Evolutionary conservation across 352 stramenopile genomes (phyloP), one percentile per base, ranked within the genome.

Genomic region (Hyaloperonospora arabidopsidis): DNA sequence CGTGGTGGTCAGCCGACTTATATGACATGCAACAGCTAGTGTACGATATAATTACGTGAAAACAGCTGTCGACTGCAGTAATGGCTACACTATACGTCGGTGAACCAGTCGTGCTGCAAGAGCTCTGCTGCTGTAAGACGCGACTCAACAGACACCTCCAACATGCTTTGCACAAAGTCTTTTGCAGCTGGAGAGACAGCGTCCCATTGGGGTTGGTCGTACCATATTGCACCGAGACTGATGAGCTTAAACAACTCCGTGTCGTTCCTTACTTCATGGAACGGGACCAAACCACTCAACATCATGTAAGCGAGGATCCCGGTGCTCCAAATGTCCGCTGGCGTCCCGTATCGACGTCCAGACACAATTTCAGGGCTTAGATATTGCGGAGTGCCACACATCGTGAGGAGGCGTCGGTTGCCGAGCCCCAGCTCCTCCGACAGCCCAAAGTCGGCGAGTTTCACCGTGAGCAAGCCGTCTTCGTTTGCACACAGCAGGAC

Each of bases 301-400:
- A 95, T 74, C 72, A 91, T 92, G 82, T 98, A 99, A 12, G 93
- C 74, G 60, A 99, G 89, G 46, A 99, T 96, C 19, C 96, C 96
- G 6, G 97, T 67, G 64, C 74, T 93, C 93, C 93, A 98, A 61
- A 98, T 95, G 68, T 98, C 93, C 0, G 89, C 82, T 48, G 96
- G 87, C 25, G 83, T 90, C 54, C 87, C 90, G 59, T 98, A 97
- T 11, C 80, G 67, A 11, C 85, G 75, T 0, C 91, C 86, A 44
- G 90, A 85, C 10, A 98, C 74, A 67, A 98, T 95, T 73, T 98
- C 95, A 0, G 95, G 92, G n/a, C 93, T 96, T 32, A 98, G 75
- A 71, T 98, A 98, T 44, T 96, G 93, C 5, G 94, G 94, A 32
- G 95, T 98, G 41, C 95, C 95, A 67, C 95, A 98, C 59, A 97